Percentiles rank a stretch among this genome's conserved stretches.
These are phyloP conservation scores for Metschnikowia baotianmanensis DNA, from an alignment of 805 yeast genomes.

Conservation along the genomic window DNA sequence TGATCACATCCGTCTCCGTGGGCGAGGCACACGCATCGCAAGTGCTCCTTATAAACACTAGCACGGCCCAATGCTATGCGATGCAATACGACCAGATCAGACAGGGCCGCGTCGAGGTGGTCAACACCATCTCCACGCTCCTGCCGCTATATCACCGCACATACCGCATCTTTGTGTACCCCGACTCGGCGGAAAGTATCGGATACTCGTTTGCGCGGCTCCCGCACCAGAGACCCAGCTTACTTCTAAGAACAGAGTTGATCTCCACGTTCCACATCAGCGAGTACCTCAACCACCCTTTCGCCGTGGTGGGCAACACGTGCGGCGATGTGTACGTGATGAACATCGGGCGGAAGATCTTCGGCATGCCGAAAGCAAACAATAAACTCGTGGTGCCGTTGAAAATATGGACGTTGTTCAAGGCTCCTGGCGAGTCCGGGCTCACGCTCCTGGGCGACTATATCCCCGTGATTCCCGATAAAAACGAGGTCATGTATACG, in stretches of 20 bases:
- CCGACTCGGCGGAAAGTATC: conserved; percentile 29
- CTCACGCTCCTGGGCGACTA: conserved; percentile 27
- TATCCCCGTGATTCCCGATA: conserved; percentile 30
- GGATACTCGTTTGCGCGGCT: conserved; percentile 30
- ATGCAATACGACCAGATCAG: conserved; percentile 24
- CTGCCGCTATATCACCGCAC: conserved; percentile 30
- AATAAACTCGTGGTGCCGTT: conserved; percentile 41
- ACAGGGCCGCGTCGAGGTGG: conserved; percentile 27
- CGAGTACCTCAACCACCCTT: conserved; percentile 37
- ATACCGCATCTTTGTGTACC: conserved; percentile 26
- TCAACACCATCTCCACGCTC: conserved; percentile 23
- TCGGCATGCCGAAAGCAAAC: conserved; percentile 34
- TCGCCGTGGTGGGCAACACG: conserved; percentile 32
- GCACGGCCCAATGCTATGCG: conserved; percentile 26
- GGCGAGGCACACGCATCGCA: conserved; percentile 25
- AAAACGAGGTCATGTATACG: conserved; percentile 24
- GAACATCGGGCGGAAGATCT: conserved; percentile 37
- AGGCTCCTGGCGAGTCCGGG: conserved; percentile 10
- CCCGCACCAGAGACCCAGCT: conserved; percentile 35
- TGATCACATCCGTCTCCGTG: conserved; percentile 27
- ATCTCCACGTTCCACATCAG: conserved; percentile 30
- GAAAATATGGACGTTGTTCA: conserved; percentile 32
- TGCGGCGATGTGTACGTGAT: conserved; percentile 37
- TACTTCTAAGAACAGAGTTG: conserved; percentile 30
- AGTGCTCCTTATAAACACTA: conserved; percentile 29